A percentile compares a stretch with the other conserved stretches of the same genome.
Conservation (phyloP, 1,139 yeast species). For the Zygosaccharomyces pseudobailii region DNA sequence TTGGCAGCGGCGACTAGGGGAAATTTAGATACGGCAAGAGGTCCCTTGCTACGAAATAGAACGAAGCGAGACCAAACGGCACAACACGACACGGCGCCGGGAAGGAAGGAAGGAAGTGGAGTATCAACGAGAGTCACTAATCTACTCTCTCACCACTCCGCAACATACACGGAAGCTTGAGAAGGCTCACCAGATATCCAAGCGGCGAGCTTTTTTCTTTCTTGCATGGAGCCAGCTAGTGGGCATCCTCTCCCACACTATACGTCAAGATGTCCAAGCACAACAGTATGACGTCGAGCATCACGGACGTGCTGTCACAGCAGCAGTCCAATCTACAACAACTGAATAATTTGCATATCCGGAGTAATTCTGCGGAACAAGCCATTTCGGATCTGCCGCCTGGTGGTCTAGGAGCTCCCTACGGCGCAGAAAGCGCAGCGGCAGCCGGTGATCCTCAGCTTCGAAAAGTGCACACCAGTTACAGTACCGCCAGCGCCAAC, state of each 20-base stretch:
- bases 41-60: constrained; percentile 1
- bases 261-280: constrained; percentile 31
- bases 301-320: constrained; percentile 37
- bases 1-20: not conserved
- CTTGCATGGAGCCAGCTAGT: not conserved
- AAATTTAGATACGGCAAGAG: not conserved
- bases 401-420: constrained; percentile 4
- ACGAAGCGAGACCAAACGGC: not conserved
- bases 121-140: not conserved
- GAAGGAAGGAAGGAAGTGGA: not conserved
- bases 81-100: not conserved
- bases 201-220: not conserved
- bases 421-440: not conserved
- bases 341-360: constrained; percentile 28
- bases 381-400: constrained; percentile 7
- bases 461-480: constrained; percentile 4
- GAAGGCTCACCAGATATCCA: too few species aligned
- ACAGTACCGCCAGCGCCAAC: not conserved
- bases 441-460: not conserved
- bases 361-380: constrained; percentile 16
- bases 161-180: not conserved
- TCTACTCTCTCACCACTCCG: too few species aligned
- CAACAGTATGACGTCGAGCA: constrained; percentile 36
- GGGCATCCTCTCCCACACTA: not conserved
- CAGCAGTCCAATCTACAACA: constrained; percentile 37